Conservation (phyloP, 257 asterid species). For the Solanum dulcamara region DNA sequence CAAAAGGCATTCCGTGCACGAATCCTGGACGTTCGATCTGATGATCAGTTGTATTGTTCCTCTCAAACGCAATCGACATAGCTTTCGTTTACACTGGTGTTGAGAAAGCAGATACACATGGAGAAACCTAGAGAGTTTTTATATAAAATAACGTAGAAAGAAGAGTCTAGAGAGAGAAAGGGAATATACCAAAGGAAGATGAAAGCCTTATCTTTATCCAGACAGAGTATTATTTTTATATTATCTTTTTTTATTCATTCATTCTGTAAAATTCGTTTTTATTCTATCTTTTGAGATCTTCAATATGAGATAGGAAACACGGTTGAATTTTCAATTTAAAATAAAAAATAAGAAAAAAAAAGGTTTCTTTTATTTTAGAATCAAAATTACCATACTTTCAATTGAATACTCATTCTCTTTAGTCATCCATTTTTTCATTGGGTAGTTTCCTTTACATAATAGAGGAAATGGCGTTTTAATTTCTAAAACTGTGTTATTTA, state of each 20-base stretch:
- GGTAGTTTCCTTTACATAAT: no score
- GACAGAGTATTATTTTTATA: constrained; percentile 14
- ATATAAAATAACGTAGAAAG: not conserved
- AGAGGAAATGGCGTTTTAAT: no score
- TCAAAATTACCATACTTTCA: no score
- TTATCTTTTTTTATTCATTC: constrained; percentile 21
- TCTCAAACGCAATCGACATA: constrained; percentile 35
- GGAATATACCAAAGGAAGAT: constrained; percentile 1
- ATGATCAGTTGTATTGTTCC: constrained; percentile 22
- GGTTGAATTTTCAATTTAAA: no score
- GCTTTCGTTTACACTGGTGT: not conserved
- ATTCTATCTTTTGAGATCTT: no score
- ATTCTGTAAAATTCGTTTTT: not conserved
- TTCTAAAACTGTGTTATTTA: no score
- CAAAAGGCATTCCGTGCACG: constrained; percentile 15
- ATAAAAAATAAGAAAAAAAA: no score
- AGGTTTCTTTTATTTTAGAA: no score
- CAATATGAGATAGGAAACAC: no score
- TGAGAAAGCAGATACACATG: not conserved
- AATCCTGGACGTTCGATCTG: constrained; percentile 29
- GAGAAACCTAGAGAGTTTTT: not conserved
- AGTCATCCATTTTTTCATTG: no score
- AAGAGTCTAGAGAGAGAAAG: not conserved
- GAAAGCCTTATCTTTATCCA: constrained; percentile 54
- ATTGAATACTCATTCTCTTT: no score